Base-by-base conservation (phyloP, 2,329 filamentous ascomycete species). In the Delphinella strobiligena region DNA sequence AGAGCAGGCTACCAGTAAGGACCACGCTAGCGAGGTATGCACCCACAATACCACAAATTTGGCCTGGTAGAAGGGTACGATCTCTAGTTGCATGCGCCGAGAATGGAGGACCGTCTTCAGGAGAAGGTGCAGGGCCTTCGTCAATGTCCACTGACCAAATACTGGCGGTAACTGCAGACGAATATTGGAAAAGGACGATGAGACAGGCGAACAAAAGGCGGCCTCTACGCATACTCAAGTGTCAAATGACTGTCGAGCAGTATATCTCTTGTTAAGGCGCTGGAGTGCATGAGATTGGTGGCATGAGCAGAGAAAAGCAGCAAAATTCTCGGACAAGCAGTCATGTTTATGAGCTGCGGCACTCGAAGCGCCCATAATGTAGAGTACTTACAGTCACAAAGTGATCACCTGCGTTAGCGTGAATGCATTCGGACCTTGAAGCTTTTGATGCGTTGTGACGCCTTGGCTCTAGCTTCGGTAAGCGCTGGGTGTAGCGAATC, bases 31-130 rank as follows among this genome's bases (percentile, higher is more conserved):
- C 60, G 43, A 88, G 71, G 74, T 95, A 95, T 43, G 83, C 80
- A 45, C 80, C 86, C 43, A 89, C 72, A 44, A 96, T 82, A 49
- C 80, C 85, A 47, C 82, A 81, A 50, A 95, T 79, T 60, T 95
- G 81, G 43, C 77, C 79, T 14, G 87, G 85, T 16, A 95, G 74
- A 41, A 81, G 75, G 14, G 70, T 62, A 47, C 65, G 64, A 56
- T 87, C 69, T 51, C 76, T 67, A 36, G 75, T 59, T 29, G 78
- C 74, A 50, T 69, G 61, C 40, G 68, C 67, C 31, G 77, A 77
- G 33, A 77, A 57, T 7, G 72, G 65, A 42, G 78, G 72, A 5
- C 74, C 75, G 60, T 77, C 64, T 58, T 76, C 69, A 41, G 75
- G 68, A 37, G 74, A 59, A 31, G 75, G 75, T 24, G 76, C 70